Evolutionary conservation across 495 filamentous ascomycete species (phyloP).

Genomic region (Durotheca rogersii): DNA sequence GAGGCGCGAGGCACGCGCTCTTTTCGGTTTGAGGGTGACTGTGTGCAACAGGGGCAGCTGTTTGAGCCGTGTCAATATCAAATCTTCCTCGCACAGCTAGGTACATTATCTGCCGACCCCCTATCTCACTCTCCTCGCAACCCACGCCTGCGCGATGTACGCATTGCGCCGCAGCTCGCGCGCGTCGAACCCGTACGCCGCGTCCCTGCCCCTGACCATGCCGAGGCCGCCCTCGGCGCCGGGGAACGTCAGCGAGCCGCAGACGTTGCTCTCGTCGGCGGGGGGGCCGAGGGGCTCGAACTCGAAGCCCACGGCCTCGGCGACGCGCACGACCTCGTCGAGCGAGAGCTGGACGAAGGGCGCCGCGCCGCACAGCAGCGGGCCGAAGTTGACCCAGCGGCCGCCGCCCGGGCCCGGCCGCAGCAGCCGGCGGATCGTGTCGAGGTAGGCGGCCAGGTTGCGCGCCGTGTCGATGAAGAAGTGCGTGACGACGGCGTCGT

Average conservation of each 20-base stretch:
- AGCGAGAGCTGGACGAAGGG: conserved; percentile 37
- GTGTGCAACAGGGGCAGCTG: too few species aligned
- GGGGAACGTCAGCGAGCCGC: conserved; percentile 7
- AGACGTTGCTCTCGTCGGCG: too few species aligned
- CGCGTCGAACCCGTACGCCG: conserved; percentile 35
- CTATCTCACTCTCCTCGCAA: conserved; percentile 26
- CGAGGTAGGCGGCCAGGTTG: conserved; percentile 47
- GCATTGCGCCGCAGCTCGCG: conserved; percentile 36
- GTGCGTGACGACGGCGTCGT: conserved; percentile 47
- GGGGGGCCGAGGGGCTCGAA: conserved; percentile 20
- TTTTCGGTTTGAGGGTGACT: too few species aligned
- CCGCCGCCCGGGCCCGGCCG: conserved; percentile 42
- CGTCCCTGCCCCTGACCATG: conserved; percentile 27
- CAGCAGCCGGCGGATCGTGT: conserved; percentile 44
- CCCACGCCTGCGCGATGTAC: conserved; percentile 41
- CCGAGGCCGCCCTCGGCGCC: conserved; percentile 11
- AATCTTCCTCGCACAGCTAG: too few species aligned
- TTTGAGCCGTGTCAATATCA: too few species aligned
- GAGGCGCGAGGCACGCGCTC: too few species aligned
- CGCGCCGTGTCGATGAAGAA: conserved; percentile 56
- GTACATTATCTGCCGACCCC: neutral
- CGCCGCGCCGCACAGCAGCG: conserved; percentile 38
- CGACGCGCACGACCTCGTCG: conserved; percentile 36
- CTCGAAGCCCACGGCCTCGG: conserved; percentile 35
- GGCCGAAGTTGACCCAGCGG: conserved; percentile 50